Conservation (phyloP, 495 filamentous ascomycete genomes). For the Hapsidospora chrysogenum region DNA sequence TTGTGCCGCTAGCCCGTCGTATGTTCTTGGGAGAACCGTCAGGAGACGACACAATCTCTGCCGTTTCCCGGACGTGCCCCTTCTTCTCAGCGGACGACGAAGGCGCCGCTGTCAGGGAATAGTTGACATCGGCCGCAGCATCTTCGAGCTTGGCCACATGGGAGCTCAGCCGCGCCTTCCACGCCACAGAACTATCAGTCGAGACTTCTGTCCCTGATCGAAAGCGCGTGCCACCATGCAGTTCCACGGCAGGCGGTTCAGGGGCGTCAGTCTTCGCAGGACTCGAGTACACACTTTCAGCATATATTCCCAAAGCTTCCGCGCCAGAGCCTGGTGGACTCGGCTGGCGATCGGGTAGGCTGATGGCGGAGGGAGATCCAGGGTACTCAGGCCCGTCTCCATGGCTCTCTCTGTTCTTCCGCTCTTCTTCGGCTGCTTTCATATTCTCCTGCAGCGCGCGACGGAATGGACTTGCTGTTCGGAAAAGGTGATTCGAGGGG, state of each 20-base stretch:
- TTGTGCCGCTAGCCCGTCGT: no score
- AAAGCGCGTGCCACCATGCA: no score
- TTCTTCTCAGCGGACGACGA: conserved; percentile 17
- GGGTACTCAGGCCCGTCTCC: conserved; percentile 30
- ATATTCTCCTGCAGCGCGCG: conserved; percentile 29
- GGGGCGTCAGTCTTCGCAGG: conserved; percentile 7
- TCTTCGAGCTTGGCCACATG: conserved; percentile 31
- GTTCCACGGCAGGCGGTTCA: background rate
- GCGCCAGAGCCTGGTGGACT: conserved; percentile 14
- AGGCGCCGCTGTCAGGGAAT: conserved; percentile 19
- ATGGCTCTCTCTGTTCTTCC: no score
- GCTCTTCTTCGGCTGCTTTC: conserved; percentile 10
- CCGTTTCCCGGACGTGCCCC: conserved; percentile 41
- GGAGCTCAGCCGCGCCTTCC: conserved; percentile 35
- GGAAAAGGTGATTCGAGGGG: conserved; percentile 27
- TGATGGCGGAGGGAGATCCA: conserved; percentile 21
- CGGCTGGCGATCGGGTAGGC: conserved; percentile 10
- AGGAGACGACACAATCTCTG: conserved; percentile 31
- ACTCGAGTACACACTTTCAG: conserved; percentile 27
- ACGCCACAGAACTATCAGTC: conserved; percentile 29
- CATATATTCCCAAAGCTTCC: conserved; percentile 14
- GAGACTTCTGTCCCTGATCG: no score
- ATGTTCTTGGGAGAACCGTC: no score
- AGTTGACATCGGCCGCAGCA: conserved; percentile 10
- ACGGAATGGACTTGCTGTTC: conserved; percentile 37